phyloP scores from a whole-genome alignment of 805 yeast species.

The Kazachstania bromeliacearum region DNA sequence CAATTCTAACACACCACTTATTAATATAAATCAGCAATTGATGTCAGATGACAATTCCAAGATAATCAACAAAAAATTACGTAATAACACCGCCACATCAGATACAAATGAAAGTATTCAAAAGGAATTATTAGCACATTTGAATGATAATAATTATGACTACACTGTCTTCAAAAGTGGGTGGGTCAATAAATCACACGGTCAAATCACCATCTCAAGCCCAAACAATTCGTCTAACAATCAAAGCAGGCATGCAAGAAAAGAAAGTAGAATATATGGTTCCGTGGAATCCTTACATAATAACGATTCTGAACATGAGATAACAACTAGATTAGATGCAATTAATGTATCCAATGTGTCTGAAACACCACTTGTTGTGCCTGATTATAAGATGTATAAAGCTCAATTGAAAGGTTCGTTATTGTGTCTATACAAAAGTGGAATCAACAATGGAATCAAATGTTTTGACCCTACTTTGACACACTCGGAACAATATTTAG shows the following conservation, averaged over 20 bases:
- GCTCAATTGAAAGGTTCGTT: constrained; percentile 66
- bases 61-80: no score
- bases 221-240: neutral
- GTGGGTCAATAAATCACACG: constrained; percentile 48
- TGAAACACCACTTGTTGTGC: constrained; percentile 15
- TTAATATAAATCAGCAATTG: no score
- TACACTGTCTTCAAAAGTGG: constrained; percentile 39
- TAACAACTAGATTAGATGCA: constrained; percentile 2
- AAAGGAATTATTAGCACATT: no score
- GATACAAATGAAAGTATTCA: no score
- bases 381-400: constrained; percentile 38
- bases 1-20: neutral
- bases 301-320: neutral
- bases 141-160: constrained; percentile 31
- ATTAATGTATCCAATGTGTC: constrained; percentile 3
- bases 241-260: constrained; percentile 3
- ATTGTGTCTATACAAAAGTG: constrained; percentile 50
- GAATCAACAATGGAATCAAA: constrained; percentile 38
- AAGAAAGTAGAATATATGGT: constrained; percentile 21
- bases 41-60: no score
- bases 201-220: constrained; percentile 10
- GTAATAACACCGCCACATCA: no score
- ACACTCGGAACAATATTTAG: neutral
- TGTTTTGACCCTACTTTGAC: constrained; percentile 29
- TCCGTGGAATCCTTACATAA: constrained; percentile 3